Evolutionary conservation across 345 rosid species (phyloP), one percentile per base, ranked within the genome.

Genomic region (Boechera divaricarpa): DNA sequence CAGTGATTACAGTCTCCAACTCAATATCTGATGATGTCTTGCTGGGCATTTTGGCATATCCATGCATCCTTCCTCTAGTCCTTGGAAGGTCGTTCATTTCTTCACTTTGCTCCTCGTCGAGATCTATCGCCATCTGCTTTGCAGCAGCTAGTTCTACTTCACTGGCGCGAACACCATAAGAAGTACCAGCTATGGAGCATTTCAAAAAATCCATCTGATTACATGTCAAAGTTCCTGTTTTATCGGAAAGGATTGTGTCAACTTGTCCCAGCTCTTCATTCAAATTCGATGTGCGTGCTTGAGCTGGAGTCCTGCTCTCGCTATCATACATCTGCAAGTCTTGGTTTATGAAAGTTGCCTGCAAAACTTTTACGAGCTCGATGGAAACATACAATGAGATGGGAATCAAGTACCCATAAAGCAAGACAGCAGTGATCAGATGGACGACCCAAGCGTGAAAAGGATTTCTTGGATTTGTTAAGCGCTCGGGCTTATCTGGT

Each of bases 161-260:
- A 66, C 83, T 85, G 60, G 82, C 74, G 31, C 70, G 65, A 53
- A 83, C 85, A 5, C 90, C 93, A 83, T 91, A 91, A 1, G 91
- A 80, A 63, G 76, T 39, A 62, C 97, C 92, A 10, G 90, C 97
- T 21, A 91, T 89, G 8, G 97, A 91, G 81, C 97, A 91, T 77
- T 89, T 91, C 80, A 81, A 70, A 56, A 91, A 89, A 41, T 89
- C 91, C 97, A 91, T 91, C 82, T 77, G 92, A 70, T 91, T 89
- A 75, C 97, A 85, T n/a, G 97, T 91, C 87, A 91, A 80, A 18
- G 97, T 91, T 57, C 94, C 97, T 1, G 94, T 91, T 83, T 91
- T 91, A 83, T 89, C 97, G 0, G 94, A 85, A 31, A 91, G 79
- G 77, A 89, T 83, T 36, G 85, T 91, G 44, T 89, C 89, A n/a